Conservation (phyloP, 257 asterid genomes). For the Jasminum sambac region DNA sequence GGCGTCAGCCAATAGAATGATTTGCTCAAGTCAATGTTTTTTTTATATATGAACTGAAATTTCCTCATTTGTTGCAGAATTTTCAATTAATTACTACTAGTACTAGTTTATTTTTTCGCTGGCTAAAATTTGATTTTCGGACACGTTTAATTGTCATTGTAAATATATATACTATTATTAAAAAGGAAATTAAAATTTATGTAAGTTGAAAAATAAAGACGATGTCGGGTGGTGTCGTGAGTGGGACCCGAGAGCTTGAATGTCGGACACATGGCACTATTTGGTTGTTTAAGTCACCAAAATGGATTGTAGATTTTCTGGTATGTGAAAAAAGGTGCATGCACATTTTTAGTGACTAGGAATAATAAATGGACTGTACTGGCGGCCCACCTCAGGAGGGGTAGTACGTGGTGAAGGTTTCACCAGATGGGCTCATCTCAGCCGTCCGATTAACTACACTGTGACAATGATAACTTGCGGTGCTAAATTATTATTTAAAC, state of each 20-base stretch:
- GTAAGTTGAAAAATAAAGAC: no score
- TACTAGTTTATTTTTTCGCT: no score
- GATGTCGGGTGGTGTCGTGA: neutral
- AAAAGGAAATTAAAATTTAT: no score
- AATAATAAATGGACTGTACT: constrained; percentile 6
- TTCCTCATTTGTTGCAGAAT: neutral
- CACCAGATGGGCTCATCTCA: constrained; percentile 17
- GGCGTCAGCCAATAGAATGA: neutral
- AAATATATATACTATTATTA: no score
- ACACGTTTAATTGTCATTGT: no score
- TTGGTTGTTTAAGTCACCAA: constrained; percentile 40
- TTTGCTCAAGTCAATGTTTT: no score
- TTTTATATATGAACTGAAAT: no score
- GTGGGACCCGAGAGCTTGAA: constrained; percentile 24
- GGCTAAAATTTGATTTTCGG: no score
- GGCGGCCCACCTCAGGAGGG: neutral
- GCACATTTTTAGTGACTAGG: constrained; percentile 12
- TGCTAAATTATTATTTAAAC: no score
- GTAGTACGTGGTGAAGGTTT: constrained; percentile 9
- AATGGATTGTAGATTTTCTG: constrained; percentile 24
- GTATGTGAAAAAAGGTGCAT: constrained; percentile 24
- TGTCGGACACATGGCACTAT: constrained; percentile 37
- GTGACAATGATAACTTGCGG: neutral
- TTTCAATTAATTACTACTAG: no score
- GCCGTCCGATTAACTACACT: neutral